These are phyloP conservation scores for Cladophialophora carrionii DNA, from an alignment of 2,329 filamentous ascomycete genomes.

Conservation along the genomic window DNA sequence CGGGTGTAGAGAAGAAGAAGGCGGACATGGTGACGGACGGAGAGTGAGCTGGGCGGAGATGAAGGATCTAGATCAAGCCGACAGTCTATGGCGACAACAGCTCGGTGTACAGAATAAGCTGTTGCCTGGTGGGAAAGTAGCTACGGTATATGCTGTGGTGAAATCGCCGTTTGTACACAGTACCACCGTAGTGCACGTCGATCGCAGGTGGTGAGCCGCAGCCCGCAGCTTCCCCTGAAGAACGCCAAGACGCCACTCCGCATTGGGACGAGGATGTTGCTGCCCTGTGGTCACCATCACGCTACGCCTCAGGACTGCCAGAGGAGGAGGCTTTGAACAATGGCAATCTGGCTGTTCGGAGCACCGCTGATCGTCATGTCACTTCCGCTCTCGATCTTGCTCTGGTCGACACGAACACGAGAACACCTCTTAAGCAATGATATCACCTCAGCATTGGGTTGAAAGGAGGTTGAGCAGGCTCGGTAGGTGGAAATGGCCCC, in stretches of 20 bases:
- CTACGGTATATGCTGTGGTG: background rate
- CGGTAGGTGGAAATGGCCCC: no score
- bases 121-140: background rate
- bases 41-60: background rate
- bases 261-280: background rate
- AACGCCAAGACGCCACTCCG: background rate
- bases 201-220: background rate
- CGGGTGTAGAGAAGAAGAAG: constrained; percentile 96
- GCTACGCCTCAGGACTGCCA: no score
- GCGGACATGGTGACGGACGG: constrained; percentile 72
- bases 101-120: background rate
- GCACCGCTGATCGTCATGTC: no score
- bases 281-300: no score
- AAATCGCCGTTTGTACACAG: background rate
- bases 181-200: background rate
- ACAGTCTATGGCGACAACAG: background rate
- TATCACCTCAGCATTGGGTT: no score
- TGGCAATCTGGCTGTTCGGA: no score
- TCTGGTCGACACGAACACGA: no score
- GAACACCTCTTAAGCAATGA: no score
- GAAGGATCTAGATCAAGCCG: background rate
- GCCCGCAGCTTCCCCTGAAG: constrained; percentile 3
- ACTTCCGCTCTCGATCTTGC: no score
- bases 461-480: no score
- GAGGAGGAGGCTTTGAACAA: no score